Percentiles rank a stretch among this genome's conserved stretches.
phyloP scores from a whole-genome alignment of 257 asterid genomes.

The Fraxinus anomala region DNA sequence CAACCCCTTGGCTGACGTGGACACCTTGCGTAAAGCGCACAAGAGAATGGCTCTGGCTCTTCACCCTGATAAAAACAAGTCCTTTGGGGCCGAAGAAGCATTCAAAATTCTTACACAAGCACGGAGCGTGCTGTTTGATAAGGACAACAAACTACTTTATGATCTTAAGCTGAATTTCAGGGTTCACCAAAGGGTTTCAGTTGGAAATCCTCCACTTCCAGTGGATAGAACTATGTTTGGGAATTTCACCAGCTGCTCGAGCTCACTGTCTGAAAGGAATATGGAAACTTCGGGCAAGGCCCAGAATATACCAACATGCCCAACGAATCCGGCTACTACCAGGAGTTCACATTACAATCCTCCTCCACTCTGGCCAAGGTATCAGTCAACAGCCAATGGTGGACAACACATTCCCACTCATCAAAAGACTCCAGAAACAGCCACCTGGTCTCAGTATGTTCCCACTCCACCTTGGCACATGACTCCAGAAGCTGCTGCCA shows the following conservation, averaged over 20 bases:
- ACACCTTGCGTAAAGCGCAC: slow-evolving; percentile 42
- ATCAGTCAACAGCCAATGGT: not conserved
- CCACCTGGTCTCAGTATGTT: slow-evolving; percentile 2
- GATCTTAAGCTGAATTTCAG: slow-evolving; percentile 33
- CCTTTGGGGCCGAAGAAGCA: slow-evolving; percentile 75
- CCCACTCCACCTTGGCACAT: not conserved
- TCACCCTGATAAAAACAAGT: slow-evolving; percentile 73
- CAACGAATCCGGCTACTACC: slow-evolving; percentile 19
- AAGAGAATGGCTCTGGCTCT: slow-evolving; percentile 55
- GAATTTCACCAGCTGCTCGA: slow-evolving; percentile 16
- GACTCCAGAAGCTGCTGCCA: slow-evolving; percentile 19
- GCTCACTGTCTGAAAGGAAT: slow-evolving; percentile 27
- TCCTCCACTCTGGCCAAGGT: slow-evolving; percentile 4
- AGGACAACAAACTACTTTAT: slow-evolving; percentile 44
- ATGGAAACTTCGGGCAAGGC: slow-evolving; percentile 6
- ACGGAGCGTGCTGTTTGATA: slow-evolving; percentile 56
- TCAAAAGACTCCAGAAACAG: slow-evolving; percentile 12
- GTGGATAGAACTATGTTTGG: slow-evolving; percentile 12
- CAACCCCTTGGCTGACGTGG: slow-evolving; percentile 44
- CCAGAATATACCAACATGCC: slow-evolving; percentile 24
- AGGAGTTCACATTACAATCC: slow-evolving; percentile 18
- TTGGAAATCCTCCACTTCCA: slow-evolving; percentile 23
- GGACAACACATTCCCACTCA: slow-evolving; percentile 1
- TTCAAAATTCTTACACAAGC: slow-evolving; percentile 60
- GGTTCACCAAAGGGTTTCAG: slow-evolving; percentile 18